Base-by-base conservation (phyloP, 768 basidiomycete species). In the Thelephora aurantiotincta region DNA sequence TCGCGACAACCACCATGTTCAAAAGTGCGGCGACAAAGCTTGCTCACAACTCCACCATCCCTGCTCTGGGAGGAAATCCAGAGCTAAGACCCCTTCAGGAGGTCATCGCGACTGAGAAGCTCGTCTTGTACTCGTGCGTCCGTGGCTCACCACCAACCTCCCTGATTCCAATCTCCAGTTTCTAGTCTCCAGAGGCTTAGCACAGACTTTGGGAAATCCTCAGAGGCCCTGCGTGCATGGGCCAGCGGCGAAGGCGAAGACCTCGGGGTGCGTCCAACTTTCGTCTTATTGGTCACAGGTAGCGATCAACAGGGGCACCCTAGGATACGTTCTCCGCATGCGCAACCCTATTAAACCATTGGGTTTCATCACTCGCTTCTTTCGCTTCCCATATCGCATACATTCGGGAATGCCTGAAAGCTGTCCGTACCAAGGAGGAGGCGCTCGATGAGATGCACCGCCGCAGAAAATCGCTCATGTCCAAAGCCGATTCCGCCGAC, bases 41-140 rank as follows among this genome's bases (percentile, higher is more conserved):
- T 61, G 91, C 91, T 2, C 91, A 94, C 63, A 91, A 89, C 58
- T 80, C 88, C 1, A 83, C 86, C 3, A 67, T 92, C 5, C 83
- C 90, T 37, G 69, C 77, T 0, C 63, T 88, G 9, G 66, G 69
- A 14, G 74, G 75, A 1, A 91, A 89, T 60, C 78, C 80, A 55
- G 91, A 93, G 60, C 64, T 92, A 3, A 67, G 82, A 22, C 77
- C 80, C 0, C 67, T 96, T 6, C 91, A 96, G 59, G 90, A 92
- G 57, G 71, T 94, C 52, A 97, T 97, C 48, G 82, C 78, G 2
- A 76, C 85, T 1, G 91, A 96, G 65, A 97, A 97, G 66, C 66
- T 73, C 6, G 79, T 93, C 6, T 68, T 93, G 26, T 65, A 70
- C 43, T 74, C 83, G 87, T 90, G 55, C 56, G 80, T 69, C 9